These are phyloP conservation scores for Excoecaria cochinchinensis DNA, from an alignment of 345 rosid species.

Conservation along the genomic window DNA sequence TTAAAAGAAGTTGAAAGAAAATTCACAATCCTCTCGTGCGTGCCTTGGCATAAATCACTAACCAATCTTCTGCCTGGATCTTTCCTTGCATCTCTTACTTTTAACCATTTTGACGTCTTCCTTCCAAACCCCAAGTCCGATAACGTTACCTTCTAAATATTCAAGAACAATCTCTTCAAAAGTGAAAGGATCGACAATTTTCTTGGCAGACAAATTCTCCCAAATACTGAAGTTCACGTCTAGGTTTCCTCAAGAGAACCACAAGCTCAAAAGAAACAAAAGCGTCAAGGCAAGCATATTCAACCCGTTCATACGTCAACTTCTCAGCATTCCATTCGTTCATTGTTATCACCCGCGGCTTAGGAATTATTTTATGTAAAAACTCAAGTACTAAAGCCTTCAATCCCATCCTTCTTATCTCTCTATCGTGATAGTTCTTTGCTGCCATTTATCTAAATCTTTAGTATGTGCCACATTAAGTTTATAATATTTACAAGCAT, in stretches of 20 bases:
- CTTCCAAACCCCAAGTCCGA: too few relatives aligned
- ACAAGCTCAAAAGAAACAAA: background rate
- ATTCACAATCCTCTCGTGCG: too few relatives aligned
- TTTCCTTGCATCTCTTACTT: too few relatives aligned
- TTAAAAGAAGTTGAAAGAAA: too few relatives aligned
- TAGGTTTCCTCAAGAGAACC: background rate
- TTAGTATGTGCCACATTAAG: background rate
- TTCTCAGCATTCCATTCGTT: background rate
- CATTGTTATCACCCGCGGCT: background rate
- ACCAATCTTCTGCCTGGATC: too few relatives aligned
- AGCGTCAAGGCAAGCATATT: slow-evolving; percentile 11
- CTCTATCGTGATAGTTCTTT: background rate
- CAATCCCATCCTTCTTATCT: background rate
- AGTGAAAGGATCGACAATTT: too few relatives aligned
- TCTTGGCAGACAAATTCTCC: too few relatives aligned
- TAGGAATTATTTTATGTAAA: background rate
- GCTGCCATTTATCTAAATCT: background rate
- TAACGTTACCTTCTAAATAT: too few relatives aligned
- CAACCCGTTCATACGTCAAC: background rate
- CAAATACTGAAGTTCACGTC: too few relatives aligned
- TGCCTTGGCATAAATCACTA: too few relatives aligned
- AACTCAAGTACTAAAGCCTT: background rate
- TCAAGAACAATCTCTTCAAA: too few relatives aligned
- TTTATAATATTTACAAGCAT: background rate
- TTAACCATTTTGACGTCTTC: too few relatives aligned